Evolutionary conservation across 129 eudicot species (phyloP), one percentile per base, ranked within the genome.

Genomic region (Oenanthe sinensis): DNA sequence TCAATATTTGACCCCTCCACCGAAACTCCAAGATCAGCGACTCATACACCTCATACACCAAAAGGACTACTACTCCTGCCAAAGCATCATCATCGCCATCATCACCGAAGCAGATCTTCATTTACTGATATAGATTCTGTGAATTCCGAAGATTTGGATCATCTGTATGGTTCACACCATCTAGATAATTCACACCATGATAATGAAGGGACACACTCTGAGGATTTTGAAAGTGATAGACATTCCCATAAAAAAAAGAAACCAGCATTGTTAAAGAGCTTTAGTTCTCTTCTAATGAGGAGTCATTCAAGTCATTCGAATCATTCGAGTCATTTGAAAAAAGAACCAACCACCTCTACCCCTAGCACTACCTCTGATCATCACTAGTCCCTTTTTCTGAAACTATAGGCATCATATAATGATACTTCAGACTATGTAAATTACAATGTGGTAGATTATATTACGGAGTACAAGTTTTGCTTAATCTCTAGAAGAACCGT

Each of bases 1-100:
- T 91, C 98, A 2, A 94, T 94, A 40, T 94, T 94, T 20, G 97
- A 94, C 40, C 78, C 86, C 54, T 43, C 81, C 22, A 30, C 37
- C 6, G 83, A 40, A 39, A 48, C 86, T 8, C 86, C 83, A 42
- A 49, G 8, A 47, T 45, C 75, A 43, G 75, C 26, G 46, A 17
- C 75, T 30, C 33, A 8, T 44, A 17, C 46, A 45, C 81, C 62
- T 39, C 42, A 39, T 1, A 39, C 28, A n/a, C 33, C 33, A 3
- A 20, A 1, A 33, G 36, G 36, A 33, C 36, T 33, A 33, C 36
- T 33, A 33, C 36, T 50, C 17, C 19, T 50, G 19, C 28, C 14
- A 11, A 37, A 20, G 28, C 75, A 44, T 40, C 74, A 22, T n/a
- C 54, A 28, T 46, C 55, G 22, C 42, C 72, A 67, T 49, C 75